Percentiles rank a stretch among this genome's conserved stretches.
phyloP scores from a whole-genome alignment of 2,329 filamentous ascomycete species.

The Fusarium sp. region DNA sequence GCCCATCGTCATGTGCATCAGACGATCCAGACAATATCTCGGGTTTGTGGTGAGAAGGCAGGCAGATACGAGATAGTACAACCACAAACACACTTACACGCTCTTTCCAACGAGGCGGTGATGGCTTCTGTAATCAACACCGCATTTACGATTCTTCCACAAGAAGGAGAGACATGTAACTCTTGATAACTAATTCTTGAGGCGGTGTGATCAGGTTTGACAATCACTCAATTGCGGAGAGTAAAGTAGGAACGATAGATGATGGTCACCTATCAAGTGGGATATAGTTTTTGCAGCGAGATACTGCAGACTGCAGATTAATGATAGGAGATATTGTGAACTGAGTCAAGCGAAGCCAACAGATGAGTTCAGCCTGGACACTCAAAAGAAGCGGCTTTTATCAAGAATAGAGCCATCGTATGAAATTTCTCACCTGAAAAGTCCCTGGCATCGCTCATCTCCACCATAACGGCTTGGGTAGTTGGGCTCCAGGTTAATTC shows the following conservation, averaged over 20 bases:
- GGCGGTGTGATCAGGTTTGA: conserved; percentile 23
- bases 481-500: not conserved
- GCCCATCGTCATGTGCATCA: conserved; percentile 24
- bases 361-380: not conserved
- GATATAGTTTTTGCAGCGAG: not conserved
- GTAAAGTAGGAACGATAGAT: not conserved
- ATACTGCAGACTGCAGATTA: not conserved
- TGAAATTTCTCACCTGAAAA: not conserved
- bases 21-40: conserved; percentile 22
- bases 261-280: not conserved
- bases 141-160: conserved; percentile 5
- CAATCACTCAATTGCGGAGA: not conserved
- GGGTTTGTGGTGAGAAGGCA: conserved; percentile 24
- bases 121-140: conserved; percentile 4
- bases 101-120: conserved; percentile 11
- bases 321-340: not conserved
- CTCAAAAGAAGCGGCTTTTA: not conserved
- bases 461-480: not conserved
- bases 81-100: conserved; percentile 18
- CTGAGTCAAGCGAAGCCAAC: not conserved
- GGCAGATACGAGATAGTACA: conserved; percentile 23
- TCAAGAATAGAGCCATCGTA: not conserved
- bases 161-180: not conserved
- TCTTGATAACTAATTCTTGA: not conserved
- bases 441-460: not conserved